These are phyloP conservation scores for Galerina sulciceps DNA, from an alignment of 768 basidiomycete genomes.

Conservation along the genomic window DNA sequence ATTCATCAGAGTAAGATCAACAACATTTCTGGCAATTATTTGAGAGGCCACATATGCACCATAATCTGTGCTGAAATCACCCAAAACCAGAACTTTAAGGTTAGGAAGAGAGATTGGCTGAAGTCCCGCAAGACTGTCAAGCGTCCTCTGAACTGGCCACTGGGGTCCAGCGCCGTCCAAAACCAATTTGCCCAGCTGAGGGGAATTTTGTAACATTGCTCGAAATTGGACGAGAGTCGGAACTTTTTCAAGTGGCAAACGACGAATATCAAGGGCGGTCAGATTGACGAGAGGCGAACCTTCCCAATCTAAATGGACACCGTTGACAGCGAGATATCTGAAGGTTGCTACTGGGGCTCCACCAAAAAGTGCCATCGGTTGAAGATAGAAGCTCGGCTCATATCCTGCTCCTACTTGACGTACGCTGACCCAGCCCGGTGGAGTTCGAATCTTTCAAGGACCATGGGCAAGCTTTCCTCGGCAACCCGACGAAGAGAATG, in stretches of 20 bases:
- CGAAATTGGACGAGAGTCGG: conserved; percentile 58
- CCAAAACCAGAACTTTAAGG: conserved; percentile 59
- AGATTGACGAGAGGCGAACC: conserved; percentile 53
- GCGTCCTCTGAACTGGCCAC: conserved; percentile 24
- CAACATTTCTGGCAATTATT: conserved; percentile 59
- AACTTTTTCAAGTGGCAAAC: conserved; percentile 54
- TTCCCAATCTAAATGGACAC: conserved; percentile 66
- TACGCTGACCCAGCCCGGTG: conserved; percentile 58
- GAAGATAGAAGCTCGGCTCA: conserved; percentile 34
- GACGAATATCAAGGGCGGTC: conserved; percentile 67
- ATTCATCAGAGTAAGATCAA: conserved; percentile 62
- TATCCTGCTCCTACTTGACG: conserved; percentile 47
- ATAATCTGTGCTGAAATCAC: conserved; percentile 55
- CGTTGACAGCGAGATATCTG: conserved; percentile 56
- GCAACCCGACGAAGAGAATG: conserved; percentile 48
- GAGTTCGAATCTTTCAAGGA: conserved; percentile 67
- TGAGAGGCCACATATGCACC: conserved; percentile 50
- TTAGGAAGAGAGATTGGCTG: conserved; percentile 50
- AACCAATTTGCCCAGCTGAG: conserved; percentile 55
- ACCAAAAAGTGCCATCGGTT: conserved; percentile 51
- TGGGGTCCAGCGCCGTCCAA: conserved; percentile 68
- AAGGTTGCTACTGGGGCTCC: conserved; percentile 50
- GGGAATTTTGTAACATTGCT: conserved; percentile 51
- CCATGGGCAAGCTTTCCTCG: conserved; percentile 36
- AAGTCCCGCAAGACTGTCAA: conserved; percentile 4